phyloP scores from a whole-genome alignment of 1,139 yeast genomes.

The Candida frijolesensis region DNA sequence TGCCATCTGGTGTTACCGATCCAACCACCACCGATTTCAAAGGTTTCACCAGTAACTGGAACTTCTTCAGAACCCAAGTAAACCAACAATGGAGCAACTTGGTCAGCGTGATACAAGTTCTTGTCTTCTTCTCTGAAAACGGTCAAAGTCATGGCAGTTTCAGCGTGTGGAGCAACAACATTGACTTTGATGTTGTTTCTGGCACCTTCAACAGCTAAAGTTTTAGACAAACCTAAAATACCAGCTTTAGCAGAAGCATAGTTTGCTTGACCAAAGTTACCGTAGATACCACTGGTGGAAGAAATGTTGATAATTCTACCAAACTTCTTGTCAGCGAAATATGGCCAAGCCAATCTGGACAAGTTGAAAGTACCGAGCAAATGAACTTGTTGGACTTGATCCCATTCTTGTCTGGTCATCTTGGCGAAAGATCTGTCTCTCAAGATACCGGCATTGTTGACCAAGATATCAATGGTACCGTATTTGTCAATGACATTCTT shows the following conservation, averaged over 20 bases:
- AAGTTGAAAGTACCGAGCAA: slow-evolving; percentile 79
- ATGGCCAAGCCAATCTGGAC: slow-evolving; percentile 92
- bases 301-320: slow-evolving; percentile 89
- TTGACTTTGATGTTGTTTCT: slow-evolving; percentile 76
- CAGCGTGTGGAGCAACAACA: slow-evolving; percentile 95
- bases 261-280: slow-evolving; percentile 97
- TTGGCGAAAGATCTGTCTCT: slow-evolving; percentile 88
- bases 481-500: slow-evolving; percentile 75
- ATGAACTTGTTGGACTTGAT: slow-evolving; percentile 79
- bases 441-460: slow-evolving; percentile 94
- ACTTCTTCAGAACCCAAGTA: slow-evolving; percentile 74
- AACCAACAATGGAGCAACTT: slow-evolving; percentile 88
- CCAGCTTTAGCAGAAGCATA: slow-evolving; percentile 94
- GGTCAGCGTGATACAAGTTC: slow-evolving; percentile 83
- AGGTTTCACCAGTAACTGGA: slow-evolving; percentile 48
- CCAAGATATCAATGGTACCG: slow-evolving; percentile 83
- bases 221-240: slow-evolving; percentile 79
- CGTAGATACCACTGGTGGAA: slow-evolving; percentile 95
- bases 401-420: slow-evolving; percentile 86
- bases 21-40: slow-evolving; percentile 83
- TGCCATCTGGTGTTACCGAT: slow-evolving; percentile 94
- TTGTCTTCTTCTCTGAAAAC: slow-evolving; percentile 76
- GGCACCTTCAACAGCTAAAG: slow-evolving; percentile 89
- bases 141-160: slow-evolving; percentile 93
- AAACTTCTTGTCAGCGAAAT: slow-evolving; percentile 71